These are phyloP conservation scores for Hawksworthiomyces lignivorus DNA, from an alignment of 2,329 filamentous ascomycete species.

Conservation along the genomic window DNA sequence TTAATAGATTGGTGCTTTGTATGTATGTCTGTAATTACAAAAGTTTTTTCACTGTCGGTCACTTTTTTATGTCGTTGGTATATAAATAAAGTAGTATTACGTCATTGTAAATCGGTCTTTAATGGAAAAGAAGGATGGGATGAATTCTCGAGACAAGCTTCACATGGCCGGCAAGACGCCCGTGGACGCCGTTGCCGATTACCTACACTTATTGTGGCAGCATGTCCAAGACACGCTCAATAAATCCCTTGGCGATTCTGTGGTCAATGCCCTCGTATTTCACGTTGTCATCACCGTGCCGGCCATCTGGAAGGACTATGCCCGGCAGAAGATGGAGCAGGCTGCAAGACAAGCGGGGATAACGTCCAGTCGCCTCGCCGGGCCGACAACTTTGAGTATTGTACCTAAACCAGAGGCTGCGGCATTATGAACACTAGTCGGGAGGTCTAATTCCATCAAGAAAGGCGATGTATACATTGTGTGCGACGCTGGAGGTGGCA, in stretches of 20 bases:
- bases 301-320: slow-evolving; percentile 37
- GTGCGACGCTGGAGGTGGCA: slow-evolving; percentile 25
- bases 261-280: slow-evolving; percentile 18
- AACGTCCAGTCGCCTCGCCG: slow-evolving; percentile 17
- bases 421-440: slow-evolving; percentile 30
- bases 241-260: slow-evolving; percentile 17
- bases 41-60: too few species aligned
- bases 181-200: slow-evolving; percentile 25
- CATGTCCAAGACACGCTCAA: slow-evolving; percentile 17
- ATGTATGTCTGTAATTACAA: too few species aligned
- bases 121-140: too few species aligned
- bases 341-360: slow-evolving; percentile 30
- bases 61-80: too few species aligned
- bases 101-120: too few species aligned
- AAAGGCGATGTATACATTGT: slow-evolving; percentile 19
- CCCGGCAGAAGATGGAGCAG: slow-evolving; percentile 27
- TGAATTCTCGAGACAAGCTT: too few species aligned
- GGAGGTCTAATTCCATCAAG: slow-evolving; percentile 16
- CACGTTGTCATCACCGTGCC: slow-evolving; percentile 35
- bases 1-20: too few species aligned
- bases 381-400: slow-evolving; percentile 25
- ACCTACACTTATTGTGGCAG: slow-evolving; percentile 27
- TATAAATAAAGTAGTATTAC: too few species aligned
- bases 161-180: slow-evolving; percentile 7
- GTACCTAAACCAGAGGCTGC: slow-evolving; percentile 39